These are phyloP conservation scores for Schizophyllum commune DNA, from an alignment of 1,284 basidiomycete genomes.

Conservation along the genomic window DNA sequence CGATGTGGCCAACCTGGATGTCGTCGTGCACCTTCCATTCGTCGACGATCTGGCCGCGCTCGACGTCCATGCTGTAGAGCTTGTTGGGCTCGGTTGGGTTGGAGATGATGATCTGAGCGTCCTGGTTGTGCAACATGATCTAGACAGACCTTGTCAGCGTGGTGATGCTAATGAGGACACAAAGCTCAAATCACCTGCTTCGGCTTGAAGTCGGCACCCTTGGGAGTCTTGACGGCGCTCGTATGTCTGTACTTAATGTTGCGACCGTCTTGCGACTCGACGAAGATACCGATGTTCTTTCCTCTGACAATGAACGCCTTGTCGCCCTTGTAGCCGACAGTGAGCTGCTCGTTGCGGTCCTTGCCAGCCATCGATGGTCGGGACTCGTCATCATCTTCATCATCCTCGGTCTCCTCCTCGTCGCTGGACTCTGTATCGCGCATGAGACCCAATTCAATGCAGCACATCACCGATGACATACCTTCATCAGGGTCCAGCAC, in stretches of 20 bases:
- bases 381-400: conserved; percentile 54
- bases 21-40: conserved; percentile 97
- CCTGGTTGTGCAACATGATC: conserved; percentile 98
- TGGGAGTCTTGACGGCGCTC: conserved; percentile 79
- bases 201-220: conserved; percentile 83
- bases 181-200: conserved; percentile 52
- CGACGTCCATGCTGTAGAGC: conserved; percentile 89
- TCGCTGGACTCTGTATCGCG: neutral
- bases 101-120: conserved; percentile 92
- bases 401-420: conserved; percentile 29
- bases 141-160: conserved; percentile 23
- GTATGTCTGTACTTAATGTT: conserved; percentile 84
- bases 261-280: conserved; percentile 63
- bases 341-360: conserved; percentile 83
- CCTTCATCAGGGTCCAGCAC: conserved; percentile 50
- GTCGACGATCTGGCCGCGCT: conserved; percentile 95
- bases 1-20: conserved; percentile 81
- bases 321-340: conserved; percentile 95
- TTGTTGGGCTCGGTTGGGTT: conserved; percentile 81
- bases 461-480: conserved; percentile 10
- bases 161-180: neutral
- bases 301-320: conserved; percentile 94
- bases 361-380: conserved; percentile 37
- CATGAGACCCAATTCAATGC: too few species aligned
- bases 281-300: conserved; percentile 97